A percentile compares a stretch with the other conserved stretches of the same genome.
These are phyloP conservation scores for Tulasnella sp. DNA, from an alignment of 768 basidiomycete species.

Conservation along the genomic window DNA sequence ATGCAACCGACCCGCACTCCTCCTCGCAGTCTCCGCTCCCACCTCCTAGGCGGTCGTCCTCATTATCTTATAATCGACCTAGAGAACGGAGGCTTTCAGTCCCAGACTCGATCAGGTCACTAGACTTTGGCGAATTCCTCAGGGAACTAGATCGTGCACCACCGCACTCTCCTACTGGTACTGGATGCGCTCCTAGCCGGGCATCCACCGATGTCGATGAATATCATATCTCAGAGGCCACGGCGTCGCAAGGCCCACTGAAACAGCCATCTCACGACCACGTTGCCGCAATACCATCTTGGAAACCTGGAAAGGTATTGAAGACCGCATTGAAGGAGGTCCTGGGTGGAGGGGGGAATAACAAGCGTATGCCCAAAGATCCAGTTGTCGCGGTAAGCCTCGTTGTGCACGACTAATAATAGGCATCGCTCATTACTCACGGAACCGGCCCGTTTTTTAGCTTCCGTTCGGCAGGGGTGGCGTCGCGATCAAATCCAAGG, in stretches of 20 bases:
- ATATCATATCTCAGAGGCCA: neutral
- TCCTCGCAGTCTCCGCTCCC: no score
- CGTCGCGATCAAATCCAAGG: neutral
- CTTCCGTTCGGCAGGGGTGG: constrained; percentile 10
- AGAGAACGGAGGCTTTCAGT: neutral
- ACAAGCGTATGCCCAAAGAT: constrained; percentile 9
- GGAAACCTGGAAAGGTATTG: neutral
- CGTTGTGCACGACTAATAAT: neutral
- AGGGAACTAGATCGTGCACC: constrained; percentile 7
- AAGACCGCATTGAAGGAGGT: constrained; percentile 8
- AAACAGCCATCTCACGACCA: neutral
- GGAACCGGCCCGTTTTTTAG: neutral
- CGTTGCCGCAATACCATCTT: neutral
- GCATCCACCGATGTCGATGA: neutral
- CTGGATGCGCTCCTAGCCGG: neutral
- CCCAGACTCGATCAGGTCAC: constrained; percentile 9
- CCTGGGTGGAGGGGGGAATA: constrained; percentile 11
- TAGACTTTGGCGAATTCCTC: constrained; percentile 14
- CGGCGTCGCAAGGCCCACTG: neutral
- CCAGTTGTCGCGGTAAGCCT: constrained; percentile 3
- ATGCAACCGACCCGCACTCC: constrained; percentile 2
- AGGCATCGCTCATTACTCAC: neutral
- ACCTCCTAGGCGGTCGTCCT: neutral
- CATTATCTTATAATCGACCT: neutral
- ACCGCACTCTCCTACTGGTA: neutral